A percentile compares a stretch with the other conserved stretches of the same genome.
phyloP scores from a whole-genome alignment of 257 asterid genomes.

The Perilla frutescens region DNA sequence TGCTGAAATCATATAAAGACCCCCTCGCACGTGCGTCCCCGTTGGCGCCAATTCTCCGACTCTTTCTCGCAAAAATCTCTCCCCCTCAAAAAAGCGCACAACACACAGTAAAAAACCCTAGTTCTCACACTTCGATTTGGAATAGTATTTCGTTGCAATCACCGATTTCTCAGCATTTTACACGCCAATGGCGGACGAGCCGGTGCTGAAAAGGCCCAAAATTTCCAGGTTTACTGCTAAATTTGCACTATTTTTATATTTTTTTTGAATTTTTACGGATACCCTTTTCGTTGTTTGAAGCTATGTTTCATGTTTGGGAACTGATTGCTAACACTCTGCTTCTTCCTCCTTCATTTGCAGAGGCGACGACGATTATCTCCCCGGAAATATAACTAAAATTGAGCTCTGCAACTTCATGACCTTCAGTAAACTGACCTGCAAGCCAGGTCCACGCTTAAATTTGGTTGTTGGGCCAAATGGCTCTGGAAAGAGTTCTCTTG shows the following conservation, averaged over 20 bases:
- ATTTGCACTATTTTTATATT: background rate
- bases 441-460: conserved; percentile 85
- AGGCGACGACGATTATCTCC: conserved; percentile 78
- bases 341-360: conserved; percentile 46
- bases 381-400: conserved; percentile 80
- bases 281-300: background rate
- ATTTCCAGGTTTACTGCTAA: conserved; percentile 51
- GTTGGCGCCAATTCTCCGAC: conserved; percentile 47
- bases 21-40: conserved; percentile 28
- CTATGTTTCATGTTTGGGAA: background rate
- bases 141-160: conserved; percentile 5
- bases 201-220: conserved; percentile 57
- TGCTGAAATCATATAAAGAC: background rate
- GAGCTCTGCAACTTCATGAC: conserved; percentile 96
- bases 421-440: conserved; percentile 64
- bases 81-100: conserved; percentile 16
- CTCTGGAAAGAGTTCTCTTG: conserved; percentile 97
- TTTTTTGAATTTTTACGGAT: background rate
- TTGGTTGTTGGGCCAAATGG: conserved; percentile 98
- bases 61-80: background rate
- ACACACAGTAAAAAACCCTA: conserved; percentile 35
- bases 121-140: background rate
- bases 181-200: conserved; percentile 56
- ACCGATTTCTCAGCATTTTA: conserved; percentile 12
- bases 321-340: too few relatives aligned